phyloP scores from a whole-genome alignment of 2,329 filamentous ascomycete genomes.

The Amauroascus verrucosus region DNA sequence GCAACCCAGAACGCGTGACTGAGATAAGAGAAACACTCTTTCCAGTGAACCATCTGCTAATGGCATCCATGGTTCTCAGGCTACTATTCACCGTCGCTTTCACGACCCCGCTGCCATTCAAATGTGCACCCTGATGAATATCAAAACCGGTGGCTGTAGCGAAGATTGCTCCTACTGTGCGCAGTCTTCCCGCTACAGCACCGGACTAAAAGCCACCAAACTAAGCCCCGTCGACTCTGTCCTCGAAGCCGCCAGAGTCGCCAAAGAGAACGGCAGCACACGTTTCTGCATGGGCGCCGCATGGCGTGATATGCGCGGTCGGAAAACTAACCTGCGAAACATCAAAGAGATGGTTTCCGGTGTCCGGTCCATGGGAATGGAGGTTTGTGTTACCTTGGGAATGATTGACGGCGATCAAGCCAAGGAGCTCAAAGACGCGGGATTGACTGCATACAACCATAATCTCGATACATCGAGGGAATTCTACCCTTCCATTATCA shows the following conservation, averaged over 20 bases:
- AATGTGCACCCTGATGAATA: conserved; percentile 92
- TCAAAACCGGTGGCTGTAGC: conserved; percentile 85
- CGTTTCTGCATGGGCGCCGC: conserved; percentile 93
- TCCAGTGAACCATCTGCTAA: too few relatives aligned
- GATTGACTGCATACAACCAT: conserved; percentile 87
- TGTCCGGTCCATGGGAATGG: conserved; percentile 73
- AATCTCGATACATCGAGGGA: conserved; percentile 85
- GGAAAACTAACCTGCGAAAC: conserved; percentile 72
- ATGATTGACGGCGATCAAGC: conserved; percentile 82
- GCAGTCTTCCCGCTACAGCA: conserved; percentile 69
- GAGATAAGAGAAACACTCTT: not conserved
- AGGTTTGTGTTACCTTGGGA: conserved; percentile 83
- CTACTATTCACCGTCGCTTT: conserved; percentile 69
- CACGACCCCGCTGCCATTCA: conserved; percentile 76
- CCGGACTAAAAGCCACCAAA: conserved; percentile 69
- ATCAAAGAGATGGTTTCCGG: conserved; percentile 78
- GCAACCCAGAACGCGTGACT: not conserved
- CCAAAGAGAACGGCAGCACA: conserved; percentile 74
- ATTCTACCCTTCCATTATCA: conserved; percentile 78
- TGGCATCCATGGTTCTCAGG: conserved; percentile 42
- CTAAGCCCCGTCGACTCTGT: conserved; percentile 72
- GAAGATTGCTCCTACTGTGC: conserved; percentile 92
- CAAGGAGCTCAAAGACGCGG: conserved; percentile 69
- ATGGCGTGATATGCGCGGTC: conserved; percentile 87
- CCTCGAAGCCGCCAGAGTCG: conserved; percentile 63